Conservation (phyloP, 257 asterid species). For the Solanum paucissectum region DNA sequence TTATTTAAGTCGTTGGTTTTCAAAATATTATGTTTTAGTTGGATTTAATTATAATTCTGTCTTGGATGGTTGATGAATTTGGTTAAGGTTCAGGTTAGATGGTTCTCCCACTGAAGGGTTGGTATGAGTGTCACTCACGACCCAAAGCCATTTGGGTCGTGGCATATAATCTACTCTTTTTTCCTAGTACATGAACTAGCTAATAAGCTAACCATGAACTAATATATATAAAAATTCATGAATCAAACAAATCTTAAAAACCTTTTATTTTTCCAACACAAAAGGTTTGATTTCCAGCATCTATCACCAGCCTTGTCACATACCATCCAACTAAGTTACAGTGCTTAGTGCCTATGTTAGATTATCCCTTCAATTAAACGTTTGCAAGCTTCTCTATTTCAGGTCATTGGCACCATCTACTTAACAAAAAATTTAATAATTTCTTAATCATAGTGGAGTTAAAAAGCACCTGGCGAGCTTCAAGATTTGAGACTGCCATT, state of each 20-base stretch:
- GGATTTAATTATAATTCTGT: not conserved
- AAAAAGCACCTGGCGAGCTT: constrained; percentile 84
- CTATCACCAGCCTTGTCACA: not conserved
- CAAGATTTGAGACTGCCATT: constrained; percentile 96
- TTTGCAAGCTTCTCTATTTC: not conserved
- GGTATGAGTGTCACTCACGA: not conserved
- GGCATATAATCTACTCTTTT: not conserved
- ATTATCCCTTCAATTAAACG: not conserved
- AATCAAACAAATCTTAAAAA: not conserved
- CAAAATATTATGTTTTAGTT: not conserved
- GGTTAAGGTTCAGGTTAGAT: not conserved
- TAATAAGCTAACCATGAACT: not conserved
- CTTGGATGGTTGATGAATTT: not conserved
- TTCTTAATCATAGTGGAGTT: not conserved
- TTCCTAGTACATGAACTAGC: not conserved
- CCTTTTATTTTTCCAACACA: not conserved
- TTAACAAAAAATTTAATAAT: not conserved
- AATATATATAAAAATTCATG: not conserved
- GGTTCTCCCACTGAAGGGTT: not conserved
- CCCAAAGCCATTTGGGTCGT: not conserved
- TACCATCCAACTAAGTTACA: not conserved
- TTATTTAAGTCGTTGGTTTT: not conserved
- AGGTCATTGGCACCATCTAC: not conserved
- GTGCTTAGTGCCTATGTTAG: not conserved
- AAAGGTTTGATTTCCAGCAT: not conserved